Percentiles rank a stretch among this genome's conserved stretches.
These are phyloP conservation scores for Tephrocybe sp. DNA, from an alignment of 768 basidiomycete species.

Conservation along the genomic window DNA sequence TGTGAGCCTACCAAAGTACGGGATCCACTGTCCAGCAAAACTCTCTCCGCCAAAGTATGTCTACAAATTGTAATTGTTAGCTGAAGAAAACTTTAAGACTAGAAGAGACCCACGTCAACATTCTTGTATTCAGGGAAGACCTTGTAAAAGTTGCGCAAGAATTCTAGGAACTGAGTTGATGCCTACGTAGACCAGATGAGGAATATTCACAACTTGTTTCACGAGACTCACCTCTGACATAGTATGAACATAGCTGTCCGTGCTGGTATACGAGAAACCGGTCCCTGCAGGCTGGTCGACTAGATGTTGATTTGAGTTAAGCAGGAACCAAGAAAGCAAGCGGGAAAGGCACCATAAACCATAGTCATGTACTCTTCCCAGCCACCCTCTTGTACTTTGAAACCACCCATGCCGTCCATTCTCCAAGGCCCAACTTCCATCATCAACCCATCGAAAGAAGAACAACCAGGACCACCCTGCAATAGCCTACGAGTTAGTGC, in stretches of 20 bases:
- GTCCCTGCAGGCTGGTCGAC: conserved; percentile 99
- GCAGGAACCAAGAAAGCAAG: background rate
- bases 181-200: conserved; percentile 43
- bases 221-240: conserved; percentile 52
- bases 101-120: conserved; percentile 53
- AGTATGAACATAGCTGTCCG: conserved; percentile 81
- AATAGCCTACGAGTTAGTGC: conserved; percentile 4
- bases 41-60: conserved; percentile 96
- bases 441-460: conserved; percentile 95
- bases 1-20: conserved; percentile 74
- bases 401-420: conserved; percentile 67
- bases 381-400: conserved; percentile 77
- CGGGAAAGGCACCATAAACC: conserved; percentile 67
- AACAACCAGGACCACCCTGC: conserved; percentile 95
- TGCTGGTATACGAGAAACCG: conserved; percentile 87
- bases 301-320: conserved; percentile 27
- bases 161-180: conserved; percentile 74
- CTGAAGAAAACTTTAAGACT: conserved; percentile 2
- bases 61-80: conserved; percentile 36
- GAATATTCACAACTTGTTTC: background rate
- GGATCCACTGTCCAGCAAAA: conserved; percentile 97
- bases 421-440: conserved; percentile 98
- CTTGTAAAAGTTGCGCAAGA: conserved; percentile 82
- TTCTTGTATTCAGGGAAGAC: conserved; percentile 86
- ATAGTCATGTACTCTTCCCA: conserved; percentile 98